These are phyloP conservation scores for Boletus tylopilopsis DNA, from an alignment of 768 basidiomycete species.

Conservation along the genomic window DNA sequence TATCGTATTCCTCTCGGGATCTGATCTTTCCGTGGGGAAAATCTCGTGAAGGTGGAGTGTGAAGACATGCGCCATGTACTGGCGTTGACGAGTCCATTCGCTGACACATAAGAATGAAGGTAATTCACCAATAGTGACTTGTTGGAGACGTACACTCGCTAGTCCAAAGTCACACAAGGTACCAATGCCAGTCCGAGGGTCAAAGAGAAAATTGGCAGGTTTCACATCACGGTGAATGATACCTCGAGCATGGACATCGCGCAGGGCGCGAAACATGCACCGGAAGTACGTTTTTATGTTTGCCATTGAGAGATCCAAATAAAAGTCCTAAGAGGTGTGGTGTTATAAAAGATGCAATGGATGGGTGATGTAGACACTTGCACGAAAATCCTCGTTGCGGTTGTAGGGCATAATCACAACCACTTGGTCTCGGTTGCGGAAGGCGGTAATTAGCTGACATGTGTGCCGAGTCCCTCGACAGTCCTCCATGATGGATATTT, in stretches of 20 bases:
- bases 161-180: conserved; percentile 94
- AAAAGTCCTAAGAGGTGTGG: conserved; percentile 66
- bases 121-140: neutral
- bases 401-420: conserved; percentile 94
- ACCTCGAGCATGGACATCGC: conserved; percentile 80
- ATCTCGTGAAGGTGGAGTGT: conserved; percentile 59
- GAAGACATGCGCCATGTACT: conserved; percentile 63
- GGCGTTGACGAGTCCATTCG: conserved; percentile 49
- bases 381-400: conserved; percentile 88
- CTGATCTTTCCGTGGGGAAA: conserved; percentile 68
- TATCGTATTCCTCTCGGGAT: conserved; percentile 42
- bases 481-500: conserved; percentile 85
- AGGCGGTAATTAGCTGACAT: conserved; percentile 92
- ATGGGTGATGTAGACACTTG: conserved; percentile 38
- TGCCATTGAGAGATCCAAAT: conserved; percentile 63
- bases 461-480: conserved; percentile 82
- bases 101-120: conserved; percentile 33
- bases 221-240: conserved; percentile 98
- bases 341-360: conserved; percentile 6
- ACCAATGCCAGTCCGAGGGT: conserved; percentile 78
- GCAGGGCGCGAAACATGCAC: conserved; percentile 85
- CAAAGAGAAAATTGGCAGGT: conserved; percentile 95
- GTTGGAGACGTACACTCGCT: conserved; percentile 66
- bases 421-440: conserved; percentile 87
- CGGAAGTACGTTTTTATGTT: conserved; percentile 85